A percentile compares a stretch with the other conserved stretches of the same genome.
phyloP scores from a whole-genome alignment of 2,329 filamentous ascomycete species.

The Lasiodiplodia hormozganensis region DNA sequence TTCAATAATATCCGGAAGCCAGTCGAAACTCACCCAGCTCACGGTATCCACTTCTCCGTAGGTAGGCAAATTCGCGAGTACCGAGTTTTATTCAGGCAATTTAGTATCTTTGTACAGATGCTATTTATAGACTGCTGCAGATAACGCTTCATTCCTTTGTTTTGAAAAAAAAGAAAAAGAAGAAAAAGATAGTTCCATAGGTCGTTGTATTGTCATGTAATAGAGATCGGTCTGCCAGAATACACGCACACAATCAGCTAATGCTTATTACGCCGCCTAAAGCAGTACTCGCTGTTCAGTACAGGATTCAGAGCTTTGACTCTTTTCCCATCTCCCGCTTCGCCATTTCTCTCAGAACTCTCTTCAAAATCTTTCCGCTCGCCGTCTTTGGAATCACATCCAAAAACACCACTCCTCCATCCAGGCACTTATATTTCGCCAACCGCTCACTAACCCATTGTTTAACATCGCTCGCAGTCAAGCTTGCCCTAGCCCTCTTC shows the following conservation, averaged over 20 bases:
- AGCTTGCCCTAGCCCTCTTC: slow-evolving; percentile 38
- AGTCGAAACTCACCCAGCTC: not conserved
- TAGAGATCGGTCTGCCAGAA: no score
- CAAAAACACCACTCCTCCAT: slow-evolving; percentile 55
- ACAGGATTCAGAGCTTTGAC: slow-evolving; percentile 38
- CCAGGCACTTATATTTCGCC: slow-evolving; percentile 56
- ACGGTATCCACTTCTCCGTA: not conserved
- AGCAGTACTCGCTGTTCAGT: no score
- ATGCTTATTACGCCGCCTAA: no score
- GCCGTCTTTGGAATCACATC: slow-evolving; percentile 43
- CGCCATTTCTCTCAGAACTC: slow-evolving; percentile 54
- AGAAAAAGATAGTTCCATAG: no score
- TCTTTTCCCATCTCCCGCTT: slow-evolving; percentile 46
- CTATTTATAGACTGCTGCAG: no score
- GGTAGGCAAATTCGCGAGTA: not conserved
- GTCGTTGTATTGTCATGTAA: no score
- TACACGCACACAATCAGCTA: no score
- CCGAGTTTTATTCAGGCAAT: not conserved
- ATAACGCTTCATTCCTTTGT: no score
- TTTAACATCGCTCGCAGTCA: slow-evolving; percentile 50
- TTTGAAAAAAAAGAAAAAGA: no score
- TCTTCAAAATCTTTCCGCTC: slow-evolving; percentile 45
- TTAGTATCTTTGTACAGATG: not conserved
- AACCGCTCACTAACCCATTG: slow-evolving; percentile 48
- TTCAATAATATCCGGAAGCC: not conserved